These are phyloP conservation scores for Penicillium manginii DNA, from an alignment of 495 filamentous ascomycete genomes.

Conservation along the genomic window DNA sequence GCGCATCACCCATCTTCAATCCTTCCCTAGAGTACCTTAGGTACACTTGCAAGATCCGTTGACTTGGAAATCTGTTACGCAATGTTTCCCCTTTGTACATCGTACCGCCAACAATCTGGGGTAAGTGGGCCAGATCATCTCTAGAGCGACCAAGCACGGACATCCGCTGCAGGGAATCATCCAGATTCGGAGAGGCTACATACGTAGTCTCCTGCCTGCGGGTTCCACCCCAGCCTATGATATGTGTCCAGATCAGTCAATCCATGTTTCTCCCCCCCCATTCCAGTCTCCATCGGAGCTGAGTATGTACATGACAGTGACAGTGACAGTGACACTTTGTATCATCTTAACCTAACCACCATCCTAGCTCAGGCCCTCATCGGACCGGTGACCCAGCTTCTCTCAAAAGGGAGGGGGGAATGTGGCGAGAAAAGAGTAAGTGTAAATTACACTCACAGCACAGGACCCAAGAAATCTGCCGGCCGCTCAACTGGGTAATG, in stretches of 20 bases:
- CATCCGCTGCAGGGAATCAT: conserved; percentile 41
- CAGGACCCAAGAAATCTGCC: conserved; percentile 26
- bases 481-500: conserved; percentile 28
- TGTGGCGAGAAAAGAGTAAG: conserved; percentile 13
- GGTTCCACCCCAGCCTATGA: conserved; percentile 8
- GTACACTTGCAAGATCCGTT: conserved; percentile 1
- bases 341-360: too few relatives aligned
- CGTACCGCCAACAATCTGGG: conserved; percentile 40
- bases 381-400: not conserved
- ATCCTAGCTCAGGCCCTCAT: not conserved
- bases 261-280: not conserved
- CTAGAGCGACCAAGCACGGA: conserved; percentile 38
- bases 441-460: conserved; percentile 17
- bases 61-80: conserved; percentile 8
- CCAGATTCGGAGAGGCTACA: conserved; percentile 17
- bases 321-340: too few relatives aligned
- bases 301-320: too few relatives aligned
- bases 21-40: too few relatives aligned
- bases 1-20: not conserved
- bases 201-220: conserved; percentile 9
- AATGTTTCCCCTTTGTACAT: conserved; percentile 8
- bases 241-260: conserved; percentile 1
- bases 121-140: conserved; percentile 50
- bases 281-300: too few relatives aligned
- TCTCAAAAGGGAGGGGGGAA: conserved; percentile 9